Percentiles rank a stretch among this genome's conserved stretches.
These are phyloP conservation scores for Aquanectria penicillioides DNA, from an alignment of 2,329 filamentous ascomycete genomes.

Conservation along the genomic window DNA sequence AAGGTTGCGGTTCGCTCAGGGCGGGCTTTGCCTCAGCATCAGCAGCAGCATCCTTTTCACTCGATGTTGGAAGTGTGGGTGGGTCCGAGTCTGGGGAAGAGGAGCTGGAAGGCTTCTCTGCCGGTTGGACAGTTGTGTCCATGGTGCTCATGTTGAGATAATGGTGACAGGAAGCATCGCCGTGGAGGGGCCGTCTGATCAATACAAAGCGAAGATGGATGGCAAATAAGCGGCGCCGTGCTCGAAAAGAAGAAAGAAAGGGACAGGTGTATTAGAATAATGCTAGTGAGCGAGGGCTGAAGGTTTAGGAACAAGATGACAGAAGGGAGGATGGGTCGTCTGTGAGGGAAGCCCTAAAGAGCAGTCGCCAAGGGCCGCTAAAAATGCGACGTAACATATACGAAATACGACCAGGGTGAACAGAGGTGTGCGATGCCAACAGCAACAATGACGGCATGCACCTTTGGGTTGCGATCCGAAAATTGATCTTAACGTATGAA, in stretches of 20 bases:
- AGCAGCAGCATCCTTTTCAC: constrained; percentile 42
- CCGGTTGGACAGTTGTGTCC: constrained; percentile 15
- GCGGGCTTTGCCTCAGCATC: constrained; percentile 49
- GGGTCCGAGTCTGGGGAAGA: constrained; percentile 16
- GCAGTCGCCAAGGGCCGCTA: not conserved
- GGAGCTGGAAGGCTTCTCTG: constrained; percentile 27
- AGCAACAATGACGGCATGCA: not conserved
- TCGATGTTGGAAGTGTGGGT: constrained; percentile 7
- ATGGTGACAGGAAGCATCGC: constrained; percentile 7
- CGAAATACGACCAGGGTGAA: constrained; percentile 24
- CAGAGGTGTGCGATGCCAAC: not conserved
- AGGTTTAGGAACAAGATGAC: not conserved
- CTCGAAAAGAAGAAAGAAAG: no score
- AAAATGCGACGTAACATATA: constrained; percentile 11
- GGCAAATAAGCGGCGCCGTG: constrained; percentile 2
- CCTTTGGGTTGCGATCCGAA: not conserved
- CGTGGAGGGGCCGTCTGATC: not conserved
- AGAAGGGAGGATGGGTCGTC: constrained; percentile 4
- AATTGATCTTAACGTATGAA: no score
- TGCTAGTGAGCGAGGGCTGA: not conserved
- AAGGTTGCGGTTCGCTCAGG: constrained; percentile 58
- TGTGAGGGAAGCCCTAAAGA: not conserved
- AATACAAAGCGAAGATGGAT: not conserved
- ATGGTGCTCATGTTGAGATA: constrained; percentile 25
- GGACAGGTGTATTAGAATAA: not conserved